Evolutionary conservation across 2,329 filamentous ascomycete species (phyloP), one percentile per base, ranked within the genome.

Genomic region (Calonectria hawksworthii): DNA sequence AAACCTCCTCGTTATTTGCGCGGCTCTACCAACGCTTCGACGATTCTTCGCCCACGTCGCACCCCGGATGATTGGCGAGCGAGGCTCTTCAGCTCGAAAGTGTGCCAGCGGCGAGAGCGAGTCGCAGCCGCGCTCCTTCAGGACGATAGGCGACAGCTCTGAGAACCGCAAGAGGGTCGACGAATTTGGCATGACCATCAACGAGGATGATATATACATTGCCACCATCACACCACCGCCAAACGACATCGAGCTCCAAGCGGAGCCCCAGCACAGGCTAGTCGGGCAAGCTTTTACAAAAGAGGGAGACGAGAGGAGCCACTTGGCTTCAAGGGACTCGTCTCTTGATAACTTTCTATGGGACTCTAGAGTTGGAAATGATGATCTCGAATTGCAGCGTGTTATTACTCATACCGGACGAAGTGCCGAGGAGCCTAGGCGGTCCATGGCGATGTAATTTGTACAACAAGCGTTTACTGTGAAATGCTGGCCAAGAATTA

Each of bases 1-100:
- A 10, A 77, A 78, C 4, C 76, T 78, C 11, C 77, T 76, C 3
- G 74, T 73, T 5, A 77, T 78, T 4, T 77, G 76, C 18, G 76
- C 68, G 3, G 68, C 70, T 3, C 66, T 78, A 0, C 70, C 76
- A 5, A 78, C 76, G 0, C 28, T 78, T n/a, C 74, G 76, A 2
- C 76, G 65, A 1, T 78, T 78, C 14, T 18, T 78, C 32, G 76
- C 69, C 11, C 76, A 77, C n/a, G 50, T 78, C 13, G 75, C 56
- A 0, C 76, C 76, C 23, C 66, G 38, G 21, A 70, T 78, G 56
- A 41, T 41, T 38, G 56, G 56, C 34, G 56, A 63, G 18, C 23
- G 56, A 63, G 56, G 34, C 8, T 63, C 56, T 21, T 63, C 56
- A 3, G 56, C 56, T 28, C 56, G 56, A 10, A 41, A 63, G 9